A percentile compares a stretch with the other conserved stretches of the same genome.
These are phyloP conservation scores for Bromus sterilis DNA, from an alignment of 176 grass and related monocot species.

Conservation along the genomic window DNA sequence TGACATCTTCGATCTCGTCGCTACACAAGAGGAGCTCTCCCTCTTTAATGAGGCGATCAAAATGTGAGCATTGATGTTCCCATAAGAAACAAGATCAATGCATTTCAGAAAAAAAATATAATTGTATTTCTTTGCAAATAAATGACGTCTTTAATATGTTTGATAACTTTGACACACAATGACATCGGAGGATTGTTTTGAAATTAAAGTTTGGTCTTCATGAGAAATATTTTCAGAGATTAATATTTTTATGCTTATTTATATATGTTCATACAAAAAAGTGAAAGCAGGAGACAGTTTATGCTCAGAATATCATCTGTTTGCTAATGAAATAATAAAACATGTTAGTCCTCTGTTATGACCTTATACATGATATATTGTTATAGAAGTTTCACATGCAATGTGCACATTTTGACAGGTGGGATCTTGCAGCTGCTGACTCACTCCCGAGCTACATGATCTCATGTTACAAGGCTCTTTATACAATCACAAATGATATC, in stretches of 20 bases:
- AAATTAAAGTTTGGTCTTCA: too few relatives aligned
- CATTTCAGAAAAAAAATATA: neutral
- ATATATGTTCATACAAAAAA: too few relatives aligned
- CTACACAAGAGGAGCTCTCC: slow-evolving; percentile 38
- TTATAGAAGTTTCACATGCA: neutral
- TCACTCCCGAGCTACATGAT: slow-evolving; percentile 55
- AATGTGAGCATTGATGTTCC: slow-evolving; percentile 10
- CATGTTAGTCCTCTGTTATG: neutral
- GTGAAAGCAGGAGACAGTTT: too few relatives aligned
- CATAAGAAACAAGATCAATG: neutral
- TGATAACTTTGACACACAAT: too few relatives aligned
- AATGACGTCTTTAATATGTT: neutral
- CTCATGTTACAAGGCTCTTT: slow-evolving; percentile 38
- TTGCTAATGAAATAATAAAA: too few relatives aligned
- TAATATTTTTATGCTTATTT: too few relatives aligned
- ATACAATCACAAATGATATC: slow-evolving; percentile 39
- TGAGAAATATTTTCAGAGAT: too few relatives aligned
- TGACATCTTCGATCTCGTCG: slow-evolving; percentile 63
- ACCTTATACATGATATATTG: neutral
- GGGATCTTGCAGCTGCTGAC: slow-evolving; percentile 26
- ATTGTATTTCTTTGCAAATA: too few relatives aligned
- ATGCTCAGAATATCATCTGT: too few relatives aligned
- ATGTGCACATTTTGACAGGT: slow-evolving; percentile 17
- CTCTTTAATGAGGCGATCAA: slow-evolving; percentile 41
- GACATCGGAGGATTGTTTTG: too few relatives aligned